phyloP scores from a whole-genome alignment of 2,329 filamentous ascomycete species.

The Diaporthe caulivora region DNA sequence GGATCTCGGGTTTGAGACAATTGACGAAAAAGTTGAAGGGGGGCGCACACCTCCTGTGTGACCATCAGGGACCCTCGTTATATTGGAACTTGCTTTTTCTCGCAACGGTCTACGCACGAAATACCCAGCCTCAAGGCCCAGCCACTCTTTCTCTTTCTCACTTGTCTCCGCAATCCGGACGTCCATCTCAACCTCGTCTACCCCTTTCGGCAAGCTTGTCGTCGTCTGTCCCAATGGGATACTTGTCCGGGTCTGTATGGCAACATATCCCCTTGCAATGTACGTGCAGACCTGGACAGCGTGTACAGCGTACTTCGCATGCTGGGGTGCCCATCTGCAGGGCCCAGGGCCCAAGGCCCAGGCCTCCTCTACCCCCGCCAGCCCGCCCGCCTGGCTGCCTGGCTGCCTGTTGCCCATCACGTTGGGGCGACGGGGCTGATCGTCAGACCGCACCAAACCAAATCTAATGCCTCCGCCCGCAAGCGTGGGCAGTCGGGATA shows the following conservation, averaged over 20 bases:
- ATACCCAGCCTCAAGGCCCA: conserved; percentile 36
- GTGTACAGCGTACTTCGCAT: conserved; percentile 32
- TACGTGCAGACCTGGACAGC: conserved; percentile 19
- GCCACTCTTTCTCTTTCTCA: conserved; percentile 2
- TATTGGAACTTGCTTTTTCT: conserved; percentile 32
- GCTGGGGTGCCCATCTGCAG: conserved; percentile 37
- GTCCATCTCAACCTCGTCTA: conserved; percentile 28
- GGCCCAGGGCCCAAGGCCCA: conserved; percentile 37
- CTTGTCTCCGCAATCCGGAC: conserved; percentile 22
- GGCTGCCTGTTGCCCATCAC: conserved; percentile 19
- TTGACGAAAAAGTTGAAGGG: conserved; percentile 37
- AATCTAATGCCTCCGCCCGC: conserved; percentile 36
- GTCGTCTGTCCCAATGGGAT: conserved; percentile 16
- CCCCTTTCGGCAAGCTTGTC: conserved; percentile 29
- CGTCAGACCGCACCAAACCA: conserved; percentile 32
- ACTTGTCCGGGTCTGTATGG: conserved; percentile 20
- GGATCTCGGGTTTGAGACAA: conserved; percentile 38
- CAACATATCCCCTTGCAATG: conserved; percentile 13
- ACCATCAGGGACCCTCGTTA: conserved; percentile 32
- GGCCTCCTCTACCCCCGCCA: neutral
- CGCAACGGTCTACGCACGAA: conserved; percentile 33
- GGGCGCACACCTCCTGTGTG: conserved; percentile 33
- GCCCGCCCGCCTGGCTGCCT: neutral
- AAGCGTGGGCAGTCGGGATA: conserved; percentile 36
- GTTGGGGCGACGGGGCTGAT: conserved; percentile 38